Evolutionary conservation across 2,329 filamentous ascomycete genomes (phyloP), one percentile per base, ranked within the genome.

Genomic region (Aspergillus aculeatus): DNA sequence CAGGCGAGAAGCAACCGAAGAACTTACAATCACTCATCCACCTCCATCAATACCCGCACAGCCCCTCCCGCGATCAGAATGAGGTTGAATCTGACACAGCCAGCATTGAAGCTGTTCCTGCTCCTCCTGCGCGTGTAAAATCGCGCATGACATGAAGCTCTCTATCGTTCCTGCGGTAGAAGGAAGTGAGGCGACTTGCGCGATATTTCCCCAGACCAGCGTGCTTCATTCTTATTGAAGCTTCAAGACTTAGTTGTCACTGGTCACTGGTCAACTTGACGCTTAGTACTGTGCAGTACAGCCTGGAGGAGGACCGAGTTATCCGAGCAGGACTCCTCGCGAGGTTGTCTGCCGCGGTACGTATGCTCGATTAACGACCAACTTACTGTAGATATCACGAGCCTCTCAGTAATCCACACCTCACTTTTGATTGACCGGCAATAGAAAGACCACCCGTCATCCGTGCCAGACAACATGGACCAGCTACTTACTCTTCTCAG

Each of bases 131-230:
- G 47, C 23, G 52, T 54, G 35, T 54, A 47, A 54, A 54, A 54
- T 54, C 19, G 35, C 52, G 35, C 52, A 54, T 26, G 29, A 26
- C 47, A n/a, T 44, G 47, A 54, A 21, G 26, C 47, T 41, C 35
- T 54, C 24, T 32, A 48, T 54, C 38, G 26, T 47, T 31, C 52
- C 38, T 38, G 52, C 24, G 52, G 29, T n/a, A 24, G 24, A 16
- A 23, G 47, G 16, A 54, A 54, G 52, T 54, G 52, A 54, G 52
- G 52, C 52, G 38, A 48, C 41, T 26, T 54, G 52, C 52, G 52
- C 41, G 52, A 48, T 54, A 54, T 54, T 54, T 16, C 52, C 41
- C 52, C 52, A 29, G 41, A 54, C 26, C 16, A 16, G 38, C 6
- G 5, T n/a, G 38, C 32, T 35, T 35, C 5, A 9, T 41, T 41